phyloP scores from a whole-genome alignment of 768 basidiomycete species.

The Leccinum boreale region DNA sequence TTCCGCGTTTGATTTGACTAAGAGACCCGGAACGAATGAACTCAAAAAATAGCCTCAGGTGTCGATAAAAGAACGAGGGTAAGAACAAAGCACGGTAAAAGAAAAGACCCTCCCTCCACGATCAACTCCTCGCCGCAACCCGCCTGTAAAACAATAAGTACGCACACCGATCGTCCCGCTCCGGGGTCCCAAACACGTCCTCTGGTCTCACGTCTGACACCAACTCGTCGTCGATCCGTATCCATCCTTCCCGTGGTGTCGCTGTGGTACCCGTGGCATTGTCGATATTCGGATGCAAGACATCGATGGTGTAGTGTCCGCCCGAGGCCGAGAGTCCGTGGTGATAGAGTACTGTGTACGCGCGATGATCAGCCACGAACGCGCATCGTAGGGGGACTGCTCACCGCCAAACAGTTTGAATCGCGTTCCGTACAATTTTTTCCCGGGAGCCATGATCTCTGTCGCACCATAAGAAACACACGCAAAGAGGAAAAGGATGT shows the following conservation, averaged over 20 bases:
- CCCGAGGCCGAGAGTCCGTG: slow-evolving; percentile 88
- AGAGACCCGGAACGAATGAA: neutral
- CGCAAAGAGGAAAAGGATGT: neutral
- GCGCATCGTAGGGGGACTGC: slow-evolving; percentile 13
- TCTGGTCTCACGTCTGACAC: slow-evolving; percentile 67
- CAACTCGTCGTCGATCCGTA: slow-evolving; percentile 91
- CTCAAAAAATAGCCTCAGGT: neutral
- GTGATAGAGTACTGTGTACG: slow-evolving; percentile 74
- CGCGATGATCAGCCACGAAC: neutral
- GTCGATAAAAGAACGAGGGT: neutral
- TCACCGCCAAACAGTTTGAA: slow-evolving; percentile 85
- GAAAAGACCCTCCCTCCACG: neutral
- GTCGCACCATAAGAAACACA: neutral
- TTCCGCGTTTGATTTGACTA: too few relatives aligned
- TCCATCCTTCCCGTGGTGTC: slow-evolving; percentile 66
- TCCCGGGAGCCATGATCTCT: slow-evolving; percentile 62
- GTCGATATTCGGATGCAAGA: slow-evolving; percentile 70
- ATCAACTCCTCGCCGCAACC: slow-evolving; percentile 30
- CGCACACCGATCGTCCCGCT: slow-evolving; percentile 66
- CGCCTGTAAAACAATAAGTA: slow-evolving; percentile 86
- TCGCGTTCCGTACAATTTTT: slow-evolving; percentile 45
- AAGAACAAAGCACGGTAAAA: neutral
- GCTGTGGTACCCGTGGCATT: slow-evolving; percentile 22
- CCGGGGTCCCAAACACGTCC: slow-evolving; percentile 63
- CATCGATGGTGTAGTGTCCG: slow-evolving; percentile 94